Conservation (phyloP, 495 filamentous ascomycete species). For the Penicillium dipodomyicola region DNA sequence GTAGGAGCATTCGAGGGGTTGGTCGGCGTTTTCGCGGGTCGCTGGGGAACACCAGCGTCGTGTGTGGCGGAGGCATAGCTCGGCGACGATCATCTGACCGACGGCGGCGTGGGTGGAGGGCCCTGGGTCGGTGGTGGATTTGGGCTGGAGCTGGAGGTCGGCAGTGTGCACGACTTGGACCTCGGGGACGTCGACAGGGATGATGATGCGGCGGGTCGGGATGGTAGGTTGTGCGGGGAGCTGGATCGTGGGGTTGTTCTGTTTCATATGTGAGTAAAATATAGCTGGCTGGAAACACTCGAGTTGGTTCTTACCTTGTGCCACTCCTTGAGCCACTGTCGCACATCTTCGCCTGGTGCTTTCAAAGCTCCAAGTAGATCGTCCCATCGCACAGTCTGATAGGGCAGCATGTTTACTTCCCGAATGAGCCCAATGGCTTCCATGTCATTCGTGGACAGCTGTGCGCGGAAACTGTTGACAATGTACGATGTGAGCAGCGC, state of each 20-base stretch:
- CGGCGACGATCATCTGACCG: slow-evolving; percentile 69
- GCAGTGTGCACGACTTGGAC: slow-evolving; percentile 82
- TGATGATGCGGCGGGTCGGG: slow-evolving; percentile 44
- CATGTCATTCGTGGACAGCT: slow-evolving; percentile 58
- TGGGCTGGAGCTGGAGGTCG: slow-evolving; percentile 58
- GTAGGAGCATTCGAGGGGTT: slow-evolving; percentile 74
- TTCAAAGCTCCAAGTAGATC: slow-evolving; percentile 40
- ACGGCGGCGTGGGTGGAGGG: slow-evolving; percentile 48
- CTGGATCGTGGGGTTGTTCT: slow-evolving; percentile 37
- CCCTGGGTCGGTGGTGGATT: slow-evolving; percentile 21
- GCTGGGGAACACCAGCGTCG: slow-evolving; percentile 66
- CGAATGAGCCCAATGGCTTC: slow-evolving; percentile 46
- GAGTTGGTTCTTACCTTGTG: slow-evolving; percentile 40
- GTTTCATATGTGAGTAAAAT: slow-evolving; percentile 14
- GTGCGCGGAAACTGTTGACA: slow-evolving; percentile 48
- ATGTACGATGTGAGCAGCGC: slow-evolving; percentile 52
- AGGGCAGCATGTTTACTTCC: slow-evolving; percentile 43
- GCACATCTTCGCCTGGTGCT: slow-evolving; percentile 36
- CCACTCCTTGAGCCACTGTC: slow-evolving; percentile 47
- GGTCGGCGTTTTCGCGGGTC: slow-evolving; percentile 35
- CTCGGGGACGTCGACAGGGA: slow-evolving; percentile 79
- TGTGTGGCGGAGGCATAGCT: slow-evolving; percentile 72
- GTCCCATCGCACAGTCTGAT: slow-evolving; percentile 43
- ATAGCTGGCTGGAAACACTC: background rate
- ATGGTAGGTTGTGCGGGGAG: slow-evolving; percentile 36